Base-by-base conservation (phyloP, 2,329 filamentous ascomycete species). In the Verticillium albo-atrum region DNA sequence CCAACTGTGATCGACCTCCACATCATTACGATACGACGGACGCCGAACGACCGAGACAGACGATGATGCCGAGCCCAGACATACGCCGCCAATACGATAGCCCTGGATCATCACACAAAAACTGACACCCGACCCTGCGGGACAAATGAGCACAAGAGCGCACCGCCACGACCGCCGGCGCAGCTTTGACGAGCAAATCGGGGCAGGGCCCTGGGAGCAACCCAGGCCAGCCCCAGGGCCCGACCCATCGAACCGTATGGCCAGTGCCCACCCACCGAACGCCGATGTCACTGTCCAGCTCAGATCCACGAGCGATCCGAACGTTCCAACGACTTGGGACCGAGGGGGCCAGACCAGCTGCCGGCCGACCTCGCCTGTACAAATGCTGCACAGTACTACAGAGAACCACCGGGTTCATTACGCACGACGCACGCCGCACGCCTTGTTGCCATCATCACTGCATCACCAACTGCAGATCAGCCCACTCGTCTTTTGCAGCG, bases 301-400 rank as follows among this genome's bases (percentile, higher is more conserved):
- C 34, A 37, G 54, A 37, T 35, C 54, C 35, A 6, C 26, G 26
- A 35, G 54, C 35, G 54, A 56, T 28, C 54, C 54, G 35, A 56
- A 35, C 54, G 54, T 56, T 47, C 54, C 54, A 56, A 56, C 54
- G 25, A 35, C 54, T 28, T 56, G 54, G 54, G 37, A 47, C 54
- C 34, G 27, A n/a, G 35, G 47, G 54, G 34, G 54, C 54, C 54
- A 47, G 34, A 26, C 23, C 54, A 42, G 34, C 54, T 55, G 37
- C 34, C 35, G 42, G 42, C 42, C 20, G n/a, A 20, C 6, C 42
- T 50, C 10, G 42, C n/a, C 20, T 4, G 35, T 32, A 17, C 35
- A 42, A 42, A 42, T 15, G 9, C 20, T 50, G 42, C 20, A 50
- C 14, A 23, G 42, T 20, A 50, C 12, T 20, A 7, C 42, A 10